A percentile compares a stretch with the other conserved stretches of the same genome.
Conservation (phyloP, 2,329 filamentous ascomycete genomes). For the Aureobasidium pullulans region DNA sequence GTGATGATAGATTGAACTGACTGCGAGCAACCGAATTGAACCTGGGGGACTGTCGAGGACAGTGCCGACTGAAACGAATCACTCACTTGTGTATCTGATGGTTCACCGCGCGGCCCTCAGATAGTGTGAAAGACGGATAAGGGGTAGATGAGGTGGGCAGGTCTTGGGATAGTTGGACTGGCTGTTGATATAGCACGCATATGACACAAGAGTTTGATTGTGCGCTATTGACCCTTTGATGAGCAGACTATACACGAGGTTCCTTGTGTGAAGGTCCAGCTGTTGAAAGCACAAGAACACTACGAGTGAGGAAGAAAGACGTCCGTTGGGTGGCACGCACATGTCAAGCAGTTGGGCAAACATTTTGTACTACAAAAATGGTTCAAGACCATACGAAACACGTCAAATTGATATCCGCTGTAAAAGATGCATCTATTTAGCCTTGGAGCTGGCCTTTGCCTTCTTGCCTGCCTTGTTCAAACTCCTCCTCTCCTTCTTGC, state of each 20-base stretch:
- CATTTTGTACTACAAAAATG: not conserved
- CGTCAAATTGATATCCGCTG: conserved; percentile 11
- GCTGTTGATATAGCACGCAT: not conserved
- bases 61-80: not conserved
- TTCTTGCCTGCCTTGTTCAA: conserved; percentile 15
- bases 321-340: too few relatives aligned
- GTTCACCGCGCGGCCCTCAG: not conserved
- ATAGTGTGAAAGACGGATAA: too few relatives aligned
- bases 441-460: conserved; percentile 15
- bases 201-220: not conserved
- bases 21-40: too few relatives aligned
- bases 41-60: not conserved
- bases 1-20: not conserved
- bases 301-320: not conserved
- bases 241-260: too few relatives aligned
- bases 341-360: too few relatives aligned
- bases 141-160: too few relatives aligned
- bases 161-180: not conserved
- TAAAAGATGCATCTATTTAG: conserved; percentile 8
- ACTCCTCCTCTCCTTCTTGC: conserved; percentile 24
- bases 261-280: too few relatives aligned
- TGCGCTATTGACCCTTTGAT: too few relatives aligned
- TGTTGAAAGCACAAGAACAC: not conserved
- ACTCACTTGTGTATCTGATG: not conserved
- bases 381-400: not conserved